A percentile compares a stretch with the other conserved stretches of the same genome.
These are phyloP conservation scores for Populus hybrid DNA, from an alignment of 441 rosid genomes.

Conservation along the genomic window DNA sequence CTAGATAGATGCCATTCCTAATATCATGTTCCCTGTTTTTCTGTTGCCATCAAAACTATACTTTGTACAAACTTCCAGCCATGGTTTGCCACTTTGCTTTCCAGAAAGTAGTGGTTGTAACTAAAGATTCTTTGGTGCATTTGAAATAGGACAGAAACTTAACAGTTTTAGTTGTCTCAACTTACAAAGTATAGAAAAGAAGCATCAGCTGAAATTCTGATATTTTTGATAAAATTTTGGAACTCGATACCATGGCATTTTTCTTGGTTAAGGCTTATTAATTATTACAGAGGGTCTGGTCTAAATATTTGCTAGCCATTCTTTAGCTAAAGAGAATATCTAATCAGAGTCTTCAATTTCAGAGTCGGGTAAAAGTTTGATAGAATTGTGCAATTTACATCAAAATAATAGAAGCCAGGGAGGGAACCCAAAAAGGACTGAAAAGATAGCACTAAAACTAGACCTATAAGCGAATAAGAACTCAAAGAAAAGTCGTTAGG, in stretches of 20 bases:
- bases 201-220: background rate
- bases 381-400: background rate
- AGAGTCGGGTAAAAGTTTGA: background rate
- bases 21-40: background rate
- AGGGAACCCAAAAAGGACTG: too few relatives aligned
- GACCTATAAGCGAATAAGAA: background rate
- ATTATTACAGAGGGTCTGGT: background rate
- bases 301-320: background rate
- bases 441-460: background rate
- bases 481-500: slow-evolving; percentile 1
- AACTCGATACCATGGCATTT: slow-evolving; percentile 7
- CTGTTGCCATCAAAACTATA: background rate
- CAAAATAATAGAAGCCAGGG: background rate
- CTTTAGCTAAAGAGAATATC: slow-evolving; percentile 1
- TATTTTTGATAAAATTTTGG: background rate
- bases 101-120: background rate
- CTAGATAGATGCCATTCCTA: background rate
- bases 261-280: background rate
- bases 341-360: background rate
- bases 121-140: background rate
- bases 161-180: background rate
- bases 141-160: background rate
- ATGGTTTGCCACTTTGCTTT: background rate
- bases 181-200: background rate
- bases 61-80: background rate